These are phyloP conservation scores for Trichoderma sp. DNA, from an alignment of 2,329 filamentous ascomycete species.

Conservation along the genomic window DNA sequence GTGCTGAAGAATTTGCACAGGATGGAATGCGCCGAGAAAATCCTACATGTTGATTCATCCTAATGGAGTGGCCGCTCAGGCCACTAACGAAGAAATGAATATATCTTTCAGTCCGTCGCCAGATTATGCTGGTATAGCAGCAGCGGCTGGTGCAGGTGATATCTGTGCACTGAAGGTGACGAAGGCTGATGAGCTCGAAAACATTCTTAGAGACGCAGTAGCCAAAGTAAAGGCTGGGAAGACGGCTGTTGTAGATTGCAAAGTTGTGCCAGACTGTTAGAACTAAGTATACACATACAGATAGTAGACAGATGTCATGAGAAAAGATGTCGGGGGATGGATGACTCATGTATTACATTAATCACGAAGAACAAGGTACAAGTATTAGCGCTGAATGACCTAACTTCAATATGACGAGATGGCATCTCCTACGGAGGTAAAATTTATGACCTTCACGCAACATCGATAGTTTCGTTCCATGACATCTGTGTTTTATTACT, in stretches of 20 bases:
- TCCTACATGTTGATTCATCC: neutral
- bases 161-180: neutral
- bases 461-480: neutral
- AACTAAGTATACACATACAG: neutral
- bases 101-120: neutral
- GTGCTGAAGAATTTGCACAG: neutral
- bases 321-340: neutral
- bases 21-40: neutral
- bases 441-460: too few relatives aligned
- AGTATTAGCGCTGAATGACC: neutral
- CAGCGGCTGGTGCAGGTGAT: neutral
- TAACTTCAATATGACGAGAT: neutral
- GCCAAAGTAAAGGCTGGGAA: neutral
- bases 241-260: conserved; percentile 1
- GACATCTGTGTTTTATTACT: neutral
- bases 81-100: neutral
- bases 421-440: neutral
- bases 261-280: neutral
- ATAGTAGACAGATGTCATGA: too few relatives aligned
- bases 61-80: neutral
- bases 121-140: conserved; percentile 1
- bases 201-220: neutral
- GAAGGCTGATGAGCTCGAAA: neutral
- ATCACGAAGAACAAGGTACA: neutral
- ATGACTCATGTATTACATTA: neutral